Evolutionary conservation across 1,284 basidiomycete species (phyloP).

Genomic region (Naganishia albida): DNA sequence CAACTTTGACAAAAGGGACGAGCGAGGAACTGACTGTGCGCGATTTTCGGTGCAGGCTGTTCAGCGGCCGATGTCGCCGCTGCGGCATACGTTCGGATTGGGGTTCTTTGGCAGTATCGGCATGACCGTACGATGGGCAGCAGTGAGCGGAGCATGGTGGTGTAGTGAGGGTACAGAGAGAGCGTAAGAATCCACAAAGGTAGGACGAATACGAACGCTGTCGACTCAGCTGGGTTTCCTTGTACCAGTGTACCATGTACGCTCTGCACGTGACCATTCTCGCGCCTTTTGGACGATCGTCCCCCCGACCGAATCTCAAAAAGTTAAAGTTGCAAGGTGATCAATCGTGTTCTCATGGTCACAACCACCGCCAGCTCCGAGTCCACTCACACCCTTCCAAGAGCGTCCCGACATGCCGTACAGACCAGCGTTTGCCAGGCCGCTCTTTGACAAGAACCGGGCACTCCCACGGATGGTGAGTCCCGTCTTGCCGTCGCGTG

Average conservation of each 20-base stretch:
- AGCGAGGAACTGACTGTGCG: background rate
- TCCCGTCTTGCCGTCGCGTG: slow-evolving; percentile 2
- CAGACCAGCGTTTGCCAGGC: slow-evolving; percentile 35
- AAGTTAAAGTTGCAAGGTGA: background rate
- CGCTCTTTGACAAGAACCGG: slow-evolving; percentile 45
- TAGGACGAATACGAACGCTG: no score
- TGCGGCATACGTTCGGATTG: slow-evolving; percentile 7
- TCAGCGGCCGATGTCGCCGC: background rate
- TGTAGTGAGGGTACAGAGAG: background rate
- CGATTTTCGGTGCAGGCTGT: background rate
- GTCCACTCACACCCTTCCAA: no score
- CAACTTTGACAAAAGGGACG: background rate
- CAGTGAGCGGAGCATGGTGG: slow-evolving; percentile 13
- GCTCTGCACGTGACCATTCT: slow-evolving; percentile 12
- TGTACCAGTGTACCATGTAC: no score
- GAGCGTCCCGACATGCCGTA: slow-evolving; percentile 47
- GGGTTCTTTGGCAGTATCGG: slow-evolving; percentile 2
- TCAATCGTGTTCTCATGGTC: background rate
- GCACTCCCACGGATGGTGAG: slow-evolving; percentile 53
- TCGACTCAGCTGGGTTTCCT: no score
- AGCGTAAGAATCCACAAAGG: no score
- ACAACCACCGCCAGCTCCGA: background rate
- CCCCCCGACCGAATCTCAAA: slow-evolving; percentile 1
- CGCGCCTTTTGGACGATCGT: slow-evolving; percentile 3
- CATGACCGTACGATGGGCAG: slow-evolving; percentile 14